Base-by-base conservation (phyloP, 495 filamentous ascomycete species). In the Penicillium lividum region DNA sequence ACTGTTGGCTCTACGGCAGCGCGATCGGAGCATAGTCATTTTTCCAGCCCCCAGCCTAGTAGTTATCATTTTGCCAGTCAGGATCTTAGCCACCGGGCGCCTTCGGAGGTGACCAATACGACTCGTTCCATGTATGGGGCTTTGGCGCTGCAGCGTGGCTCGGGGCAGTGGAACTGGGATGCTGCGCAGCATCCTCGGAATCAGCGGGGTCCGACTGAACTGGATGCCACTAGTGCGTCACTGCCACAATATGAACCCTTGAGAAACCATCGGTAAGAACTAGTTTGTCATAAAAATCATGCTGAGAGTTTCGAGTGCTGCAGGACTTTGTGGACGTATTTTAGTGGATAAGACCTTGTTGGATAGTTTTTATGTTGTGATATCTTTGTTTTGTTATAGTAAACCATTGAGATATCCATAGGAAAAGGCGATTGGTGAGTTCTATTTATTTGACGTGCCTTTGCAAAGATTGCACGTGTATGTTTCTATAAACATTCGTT, bases 141-240 rank as follows among this genome's bases (percentile, higher is more conserved):
- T 15, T 31, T 51, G 0, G 43, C 54, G 1, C 33, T 49, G 10
- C 62, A 50, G 25, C 57, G 58, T 7, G 22, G 27, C 10, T 53
- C 56, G 52, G 62, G 60, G 3, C 60, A 62, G 25, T 72, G 67
- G 67, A 67, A 58, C 16, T 74, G 68, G 72, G 70, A 70, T 58
- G 22, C 49, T 25, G 34, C 53, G 28, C 59, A 54, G n/a, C 57
- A 56, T 45, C 9, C 52, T 11, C 49, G 47, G 15, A 50, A 18
- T 16, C 28, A 36, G 18, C 28, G 38, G 8, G 60, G 22, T 0
- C 72, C 73, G 2, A 67, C 60, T 3, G 73, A 75, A 58, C 27
- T 75, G 58, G 73, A 73, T 27, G 16, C 43, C 1, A 46, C 43
- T 10, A 46, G 43, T 27, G 18, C 8, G 9, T 27, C 25, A 8